Base-by-base conservation (phyloP, 2,329 filamentous ascomycete species). In the Tolypocladium endophyticum region DNA sequence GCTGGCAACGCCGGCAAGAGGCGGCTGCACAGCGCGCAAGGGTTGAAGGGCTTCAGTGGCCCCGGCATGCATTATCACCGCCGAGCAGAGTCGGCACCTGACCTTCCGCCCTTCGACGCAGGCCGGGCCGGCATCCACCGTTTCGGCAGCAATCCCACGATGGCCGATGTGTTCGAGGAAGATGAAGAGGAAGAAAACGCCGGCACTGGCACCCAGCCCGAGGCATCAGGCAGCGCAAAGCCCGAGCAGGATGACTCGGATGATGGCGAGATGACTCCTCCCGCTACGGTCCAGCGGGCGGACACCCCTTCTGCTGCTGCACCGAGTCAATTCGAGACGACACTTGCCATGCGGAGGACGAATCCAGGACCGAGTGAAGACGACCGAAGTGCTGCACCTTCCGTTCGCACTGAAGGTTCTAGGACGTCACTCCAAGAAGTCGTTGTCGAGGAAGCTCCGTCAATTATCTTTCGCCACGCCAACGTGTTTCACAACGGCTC, bases 141-240 rank as follows among this genome's bases (percentile, higher is more conserved):
- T 20, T 86, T 86, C 57, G 82, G 81, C 45, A 88, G 85, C 70
- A 84, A 83, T 64, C 86, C 87, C 0, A 87, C 87, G 0, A 92
- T 94, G 89, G 89, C 87, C 0, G 90, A 93, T 69, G 90, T 94
- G 1, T 94, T 93, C 64, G 90, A 94, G 69, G 90, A 93, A 66
- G 89, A 92, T 35, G 89, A 92, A 63, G 87, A 90, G 66, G 81
- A 83, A 3, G 80, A 74, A 75, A 64, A 74, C 65, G 60, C 74
- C 59, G 68, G 70, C 58, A 69, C 70, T 33, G 68, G 68, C 35
- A 69, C 68, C 41, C 35, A 6, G 23, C 36, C 14, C 5, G 23
- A 50, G 11, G 20, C 8, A n/a, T 12, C 23, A 9, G 36, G n/a
- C 8, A 38, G 23, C 23, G n/a, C 20, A 18, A 16, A 30, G 23